phyloP scores from a whole-genome alignment of 176 grass and related monocot species.

The Aegilops umbellulata region DNA sequence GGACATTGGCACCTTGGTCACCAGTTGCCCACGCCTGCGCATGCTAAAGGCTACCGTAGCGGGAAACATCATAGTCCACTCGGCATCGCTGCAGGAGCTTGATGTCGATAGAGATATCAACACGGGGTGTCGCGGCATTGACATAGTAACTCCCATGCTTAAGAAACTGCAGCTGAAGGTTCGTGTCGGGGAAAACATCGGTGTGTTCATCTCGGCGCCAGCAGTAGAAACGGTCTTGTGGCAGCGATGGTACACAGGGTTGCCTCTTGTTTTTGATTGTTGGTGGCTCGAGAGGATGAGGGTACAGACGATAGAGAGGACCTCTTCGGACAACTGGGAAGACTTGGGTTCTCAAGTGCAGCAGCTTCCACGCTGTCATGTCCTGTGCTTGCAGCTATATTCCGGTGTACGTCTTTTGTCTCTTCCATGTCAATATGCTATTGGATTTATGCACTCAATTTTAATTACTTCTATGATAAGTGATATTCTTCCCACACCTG shows the following conservation, averaged over 20 bases:
- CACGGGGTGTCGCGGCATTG: neutral
- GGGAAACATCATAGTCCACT: neutral
- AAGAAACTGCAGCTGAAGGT: neutral
- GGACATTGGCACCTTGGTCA: neutral
- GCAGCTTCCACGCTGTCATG: too few relatives aligned
- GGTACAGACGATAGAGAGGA: neutral
- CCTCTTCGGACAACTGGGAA: too few relatives aligned
- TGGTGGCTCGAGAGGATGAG: neutral
- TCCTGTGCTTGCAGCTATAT: too few relatives aligned
- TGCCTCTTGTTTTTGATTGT: neutral
- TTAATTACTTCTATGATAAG: too few relatives aligned
- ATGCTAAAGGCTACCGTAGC: neutral
- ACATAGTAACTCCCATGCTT: neutral
- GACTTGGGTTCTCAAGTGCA: too few relatives aligned
- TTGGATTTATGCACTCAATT: too few relatives aligned
- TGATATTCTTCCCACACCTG: too few relatives aligned
- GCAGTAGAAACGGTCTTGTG: neutral
- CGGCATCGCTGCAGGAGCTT: neutral
- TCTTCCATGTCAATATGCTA: too few relatives aligned
- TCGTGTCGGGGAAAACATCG: neutral
- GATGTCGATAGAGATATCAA: neutral
- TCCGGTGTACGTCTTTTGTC: too few relatives aligned
- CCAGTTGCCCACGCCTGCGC: neutral
- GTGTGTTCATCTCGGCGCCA: neutral
- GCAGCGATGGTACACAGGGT: neutral